phyloP scores from a whole-genome alignment of 768 basidiomycete genomes.

The Tremella yokohamensis region DNA sequence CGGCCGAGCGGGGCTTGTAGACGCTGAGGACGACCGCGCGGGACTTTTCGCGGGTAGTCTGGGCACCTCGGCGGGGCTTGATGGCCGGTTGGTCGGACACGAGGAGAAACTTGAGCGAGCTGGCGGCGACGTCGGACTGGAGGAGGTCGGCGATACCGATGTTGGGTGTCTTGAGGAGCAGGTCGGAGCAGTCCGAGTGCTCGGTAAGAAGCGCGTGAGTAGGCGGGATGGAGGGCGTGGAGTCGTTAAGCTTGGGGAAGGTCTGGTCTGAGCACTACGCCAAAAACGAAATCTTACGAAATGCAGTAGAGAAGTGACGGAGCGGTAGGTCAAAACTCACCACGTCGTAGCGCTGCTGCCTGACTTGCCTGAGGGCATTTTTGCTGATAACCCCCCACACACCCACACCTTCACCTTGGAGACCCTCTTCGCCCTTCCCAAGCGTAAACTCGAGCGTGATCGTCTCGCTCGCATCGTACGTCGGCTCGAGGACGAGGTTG shows the following conservation, averaged over 20 bases:
- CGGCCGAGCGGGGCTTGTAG: constrained; percentile 56
- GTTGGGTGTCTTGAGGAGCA: constrained; percentile 62
- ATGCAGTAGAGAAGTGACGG: neutral
- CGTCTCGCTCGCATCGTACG: constrained; percentile 66
- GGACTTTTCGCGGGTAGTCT: constrained; percentile 58
- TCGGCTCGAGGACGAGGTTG: constrained; percentile 69
- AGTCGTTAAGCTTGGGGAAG: constrained; percentile 71
- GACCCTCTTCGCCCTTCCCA: constrained; percentile 52
- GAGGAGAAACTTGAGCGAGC: constrained; percentile 80
- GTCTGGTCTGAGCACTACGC: constrained; percentile 56
- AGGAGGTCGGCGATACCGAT: constrained; percentile 61
- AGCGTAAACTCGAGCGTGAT: constrained; percentile 78
- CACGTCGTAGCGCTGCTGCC: constrained; percentile 76
- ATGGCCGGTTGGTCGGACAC: constrained; percentile 81
- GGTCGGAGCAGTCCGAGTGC: constrained; percentile 79
- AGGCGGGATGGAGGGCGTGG: constrained; percentile 57
- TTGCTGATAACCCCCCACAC: constrained; percentile 83
- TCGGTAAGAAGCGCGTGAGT: constrained; percentile 77
- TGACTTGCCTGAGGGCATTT: constrained; percentile 67
- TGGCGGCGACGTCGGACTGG: constrained; percentile 62
- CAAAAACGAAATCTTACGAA: too few relatives aligned
- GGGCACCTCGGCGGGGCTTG: constrained; percentile 59
- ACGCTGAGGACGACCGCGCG: constrained; percentile 75
- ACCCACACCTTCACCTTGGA: constrained; percentile 60
- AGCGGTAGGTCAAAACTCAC: constrained; percentile 59